Percentiles rank a stretch among this genome's conserved stretches.
These are phyloP conservation scores for Blastobotrys terrestris DNA, from an alignment of 805 yeast genomes.

Conservation along the genomic window DNA sequence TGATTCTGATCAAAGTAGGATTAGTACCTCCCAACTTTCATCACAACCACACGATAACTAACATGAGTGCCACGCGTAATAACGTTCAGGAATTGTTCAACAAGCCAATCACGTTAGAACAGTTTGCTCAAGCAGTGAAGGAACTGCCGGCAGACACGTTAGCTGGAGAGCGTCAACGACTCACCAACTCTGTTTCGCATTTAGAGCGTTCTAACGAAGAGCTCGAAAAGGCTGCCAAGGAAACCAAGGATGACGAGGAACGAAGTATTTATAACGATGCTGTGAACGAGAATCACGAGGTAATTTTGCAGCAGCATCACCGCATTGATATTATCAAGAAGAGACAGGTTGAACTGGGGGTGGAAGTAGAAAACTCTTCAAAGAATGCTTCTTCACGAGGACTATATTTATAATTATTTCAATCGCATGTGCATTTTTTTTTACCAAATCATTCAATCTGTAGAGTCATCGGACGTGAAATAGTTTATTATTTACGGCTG, in stretches of 20 bases:
- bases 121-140: neutral
- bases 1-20: neutral
- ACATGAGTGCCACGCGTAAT: neutral
- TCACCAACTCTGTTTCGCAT: slow-evolving; percentile 26
- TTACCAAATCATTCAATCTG: no score
- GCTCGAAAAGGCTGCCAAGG: slow-evolving; percentile 17
- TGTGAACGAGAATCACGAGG: slow-evolving; percentile 3
- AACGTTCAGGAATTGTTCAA: neutral
- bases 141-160: neutral
- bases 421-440: neutral
- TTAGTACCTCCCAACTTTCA: neutral
- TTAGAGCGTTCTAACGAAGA: slow-evolving; percentile 26
- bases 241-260: slow-evolving; percentile 14
- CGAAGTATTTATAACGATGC: slow-evolving; percentile 3
- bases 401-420: neutral
- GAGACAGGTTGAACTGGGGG: slow-evolving; percentile 1
- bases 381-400: neutral
- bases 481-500: no score
- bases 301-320: slow-evolving; percentile 1
- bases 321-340: neutral
- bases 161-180: slow-evolving; percentile 19
- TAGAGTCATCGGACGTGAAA: no score
- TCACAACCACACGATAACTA: neutral
- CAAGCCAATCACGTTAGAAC: neutral
- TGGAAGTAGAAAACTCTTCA: neutral